These are phyloP conservation scores for Mortierella sp. DNA, from an alignment of 371 early-diverging fungal species.

Conservation along the genomic window DNA sequence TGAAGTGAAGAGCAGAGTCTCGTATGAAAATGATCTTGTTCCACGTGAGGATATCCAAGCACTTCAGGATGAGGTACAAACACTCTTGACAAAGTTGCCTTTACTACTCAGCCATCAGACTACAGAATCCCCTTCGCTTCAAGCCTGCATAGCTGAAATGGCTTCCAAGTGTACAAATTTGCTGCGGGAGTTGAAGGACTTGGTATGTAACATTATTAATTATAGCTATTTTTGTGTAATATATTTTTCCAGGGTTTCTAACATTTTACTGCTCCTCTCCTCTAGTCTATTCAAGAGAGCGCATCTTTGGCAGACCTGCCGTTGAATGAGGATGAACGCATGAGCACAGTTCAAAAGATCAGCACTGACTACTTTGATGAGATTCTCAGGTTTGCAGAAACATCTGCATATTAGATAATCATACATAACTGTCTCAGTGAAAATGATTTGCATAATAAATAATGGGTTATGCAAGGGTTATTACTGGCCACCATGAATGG, in stretches of 20 bases:
- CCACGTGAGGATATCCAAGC: slow-evolving; percentile 26
- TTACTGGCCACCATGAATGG: slow-evolving; percentile 66
- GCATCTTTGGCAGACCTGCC: slow-evolving; percentile 26
- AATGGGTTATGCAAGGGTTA: slow-evolving; percentile 28
- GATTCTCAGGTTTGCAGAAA: slow-evolving; percentile 38
- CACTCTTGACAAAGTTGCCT: slow-evolving; percentile 28
- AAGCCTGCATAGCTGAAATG: slow-evolving; percentile 43
- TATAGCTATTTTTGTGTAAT: background rate
- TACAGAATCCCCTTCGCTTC: slow-evolving; percentile 11
- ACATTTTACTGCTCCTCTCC: background rate
- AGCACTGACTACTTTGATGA: slow-evolving; percentile 54
- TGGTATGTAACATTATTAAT: slow-evolving; percentile 17
- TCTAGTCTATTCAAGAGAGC: slow-evolving; percentile 38
- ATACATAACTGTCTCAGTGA: too few species aligned
- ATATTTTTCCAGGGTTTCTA: background rate
- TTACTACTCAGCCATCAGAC: slow-evolving; percentile 15
- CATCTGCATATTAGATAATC: slow-evolving; percentile 20
- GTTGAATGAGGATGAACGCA: slow-evolving; percentile 40
- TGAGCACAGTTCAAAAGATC: slow-evolving; percentile 46
- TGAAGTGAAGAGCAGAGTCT: slow-evolving; percentile 27
- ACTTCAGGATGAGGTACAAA: slow-evolving; percentile 23
- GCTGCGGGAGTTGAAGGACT: slow-evolving; percentile 33
- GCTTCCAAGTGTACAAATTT: slow-evolving; percentile 42
- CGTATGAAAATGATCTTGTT: slow-evolving; percentile 37
- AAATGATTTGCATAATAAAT: background rate